Evolutionary conservation across 441 rosid genomes (phyloP), one percentile per base, ranked within the genome.

Genomic region (Populus tomentosa): DNA sequence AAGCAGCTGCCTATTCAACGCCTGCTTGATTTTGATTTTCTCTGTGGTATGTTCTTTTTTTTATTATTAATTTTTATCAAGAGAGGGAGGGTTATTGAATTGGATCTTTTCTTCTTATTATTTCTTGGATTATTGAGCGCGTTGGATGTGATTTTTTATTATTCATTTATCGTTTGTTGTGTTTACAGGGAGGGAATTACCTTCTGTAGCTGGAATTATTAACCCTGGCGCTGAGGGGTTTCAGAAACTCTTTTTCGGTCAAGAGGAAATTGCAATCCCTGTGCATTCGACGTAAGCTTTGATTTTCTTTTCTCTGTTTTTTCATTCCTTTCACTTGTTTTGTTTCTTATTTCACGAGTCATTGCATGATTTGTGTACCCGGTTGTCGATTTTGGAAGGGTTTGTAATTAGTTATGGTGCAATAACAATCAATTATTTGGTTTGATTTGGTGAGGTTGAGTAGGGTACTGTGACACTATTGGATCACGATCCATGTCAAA

Each of bases 21-120:
- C 78, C 93, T 95, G 99, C 99, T 95, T 84, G 99, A 95, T 88
- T 95, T 95, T 73, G 99, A 95, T 86, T 95, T 95, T 86, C 97
- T 95, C 56, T 95, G 99, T 62, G 97, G 99, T 93, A 36, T 53
- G 86, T 75, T 1, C 69, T 75, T 23, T 46, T 68, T 68, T 40
- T 33, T 46, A 16, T 75, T 73, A 38, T 50, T 69, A 73, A 63
- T 14, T 26, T 53, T 67, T 1, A 23, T 33, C 18, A 7, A 50
- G n/a, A 16, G 1, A 50, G 10, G 24, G 14, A 64, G 20, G 21
- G 33, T 33, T 16, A 32, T n/a, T 5, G 59, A 30, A 33, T 11
- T n/a, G 32, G 14, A n/a, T 8, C 9, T 59, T 24, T 7, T 33
- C 20, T 69, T 36, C 53, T 28, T 75, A 16, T 71, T 64, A 40